These are phyloP conservation scores for Solanum chilense DNA, from an alignment of 257 asterid genomes.

Conservation along the genomic window DNA sequence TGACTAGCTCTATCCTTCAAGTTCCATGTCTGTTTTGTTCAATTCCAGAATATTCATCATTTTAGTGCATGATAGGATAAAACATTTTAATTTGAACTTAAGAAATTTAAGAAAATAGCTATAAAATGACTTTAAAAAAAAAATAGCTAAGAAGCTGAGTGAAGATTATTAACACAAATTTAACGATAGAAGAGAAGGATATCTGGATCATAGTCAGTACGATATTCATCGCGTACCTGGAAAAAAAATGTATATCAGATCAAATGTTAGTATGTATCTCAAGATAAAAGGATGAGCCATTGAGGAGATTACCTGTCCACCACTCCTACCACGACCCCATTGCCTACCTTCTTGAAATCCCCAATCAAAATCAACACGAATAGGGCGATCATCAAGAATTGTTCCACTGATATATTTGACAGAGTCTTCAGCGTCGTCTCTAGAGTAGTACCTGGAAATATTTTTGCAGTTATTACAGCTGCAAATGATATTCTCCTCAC, in stretches of 20 bases:
- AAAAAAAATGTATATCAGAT: slow-evolving; percentile 10
- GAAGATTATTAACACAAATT: neutral
- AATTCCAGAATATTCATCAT: neutral
- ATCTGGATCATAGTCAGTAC: slow-evolving; percentile 99
- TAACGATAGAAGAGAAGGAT: slow-evolving; percentile 40
- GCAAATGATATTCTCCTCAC: neutral
- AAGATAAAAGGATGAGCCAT: neutral
- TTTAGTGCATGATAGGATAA: neutral
- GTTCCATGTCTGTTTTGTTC: neutral
- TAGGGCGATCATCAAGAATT: slow-evolving; percentile 97
- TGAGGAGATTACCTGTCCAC: slow-evolving; percentile 70
- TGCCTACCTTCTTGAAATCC: slow-evolving; percentile 97
- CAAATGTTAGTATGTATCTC: neutral
- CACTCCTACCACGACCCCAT: slow-evolving; percentile 99
- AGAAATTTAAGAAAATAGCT: neutral
- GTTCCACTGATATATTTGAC: slow-evolving; percentile 95
- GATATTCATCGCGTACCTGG: slow-evolving; percentile 98
- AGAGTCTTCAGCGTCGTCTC: slow-evolving; percentile 86
- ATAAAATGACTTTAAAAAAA: neutral
- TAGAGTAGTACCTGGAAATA: slow-evolving; percentile 74
- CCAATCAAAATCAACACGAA: slow-evolving; percentile 99
- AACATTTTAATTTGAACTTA: neutral
- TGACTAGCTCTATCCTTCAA: neutral
- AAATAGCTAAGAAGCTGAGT: neutral
- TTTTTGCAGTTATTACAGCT: neutral